Percentiles rank a stretch among this genome's conserved stretches.
Conservation (phyloP, 192 early-diverging fungal species). For the Coemansia sp. region DNA sequence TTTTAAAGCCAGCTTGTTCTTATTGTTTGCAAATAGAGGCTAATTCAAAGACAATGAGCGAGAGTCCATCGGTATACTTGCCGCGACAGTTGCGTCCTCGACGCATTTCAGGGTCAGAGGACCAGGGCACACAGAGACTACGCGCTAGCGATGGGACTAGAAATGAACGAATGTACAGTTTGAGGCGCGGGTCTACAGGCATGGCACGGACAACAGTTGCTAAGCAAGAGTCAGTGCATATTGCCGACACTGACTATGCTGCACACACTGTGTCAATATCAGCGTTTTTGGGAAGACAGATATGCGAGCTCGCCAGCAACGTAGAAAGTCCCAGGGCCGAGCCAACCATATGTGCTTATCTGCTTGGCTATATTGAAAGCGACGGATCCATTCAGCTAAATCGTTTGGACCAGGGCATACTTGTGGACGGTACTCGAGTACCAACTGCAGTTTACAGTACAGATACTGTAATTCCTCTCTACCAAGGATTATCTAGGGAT, state of each 20-base stretch:
- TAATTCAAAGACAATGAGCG: constrained; percentile 22
- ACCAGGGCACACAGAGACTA: neutral
- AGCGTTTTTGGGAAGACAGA: constrained; percentile 30
- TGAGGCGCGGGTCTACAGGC: neutral
- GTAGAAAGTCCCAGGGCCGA: neutral
- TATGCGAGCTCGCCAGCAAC: constrained; percentile 13
- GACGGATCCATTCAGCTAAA: constrained; percentile 44
- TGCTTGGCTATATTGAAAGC: constrained; percentile 38
- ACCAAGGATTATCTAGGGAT: constrained; percentile 15
- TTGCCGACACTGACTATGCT: neutral
- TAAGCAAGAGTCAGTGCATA: neutral
- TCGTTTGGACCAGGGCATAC: constrained; percentile 39
- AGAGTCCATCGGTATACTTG: constrained; percentile 43
- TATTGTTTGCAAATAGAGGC: constrained; percentile 8
- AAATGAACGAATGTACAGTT: constrained; percentile 1
- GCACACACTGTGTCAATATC: constrained; percentile 24
- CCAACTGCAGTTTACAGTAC: constrained; percentile 27
- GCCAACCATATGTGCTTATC: constrained; percentile 22
- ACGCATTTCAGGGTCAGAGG: neutral
- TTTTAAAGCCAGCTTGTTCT: neutral
- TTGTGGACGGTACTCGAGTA: constrained; percentile 12
- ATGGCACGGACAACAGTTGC: neutral
- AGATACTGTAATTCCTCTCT: constrained; percentile 38
- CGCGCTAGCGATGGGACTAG: neutral
- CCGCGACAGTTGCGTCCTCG: constrained; percentile 41